Conservation (phyloP, 495 filamentous ascomycete genomes). For the Cenococcum geophilum region DNA sequence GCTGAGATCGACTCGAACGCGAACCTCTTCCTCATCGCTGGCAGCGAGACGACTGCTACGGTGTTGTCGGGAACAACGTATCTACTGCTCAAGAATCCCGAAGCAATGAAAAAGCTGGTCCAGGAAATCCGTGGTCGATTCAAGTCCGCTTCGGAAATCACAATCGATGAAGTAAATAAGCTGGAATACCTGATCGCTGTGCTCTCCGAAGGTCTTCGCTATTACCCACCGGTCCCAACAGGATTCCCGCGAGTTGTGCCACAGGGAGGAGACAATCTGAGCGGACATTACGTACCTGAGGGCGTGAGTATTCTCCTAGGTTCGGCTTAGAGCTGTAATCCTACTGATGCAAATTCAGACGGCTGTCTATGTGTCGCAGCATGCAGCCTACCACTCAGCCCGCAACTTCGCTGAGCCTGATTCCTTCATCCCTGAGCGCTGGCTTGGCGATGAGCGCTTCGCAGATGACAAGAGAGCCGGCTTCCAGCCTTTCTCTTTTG, state of each 20-base stretch:
- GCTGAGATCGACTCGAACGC: slow-evolving; percentile 42
- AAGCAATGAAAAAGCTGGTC: slow-evolving; percentile 36
- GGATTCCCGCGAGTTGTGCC: slow-evolving; percentile 30
- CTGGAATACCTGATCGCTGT: slow-evolving; percentile 32
- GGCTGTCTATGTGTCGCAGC: slow-evolving; percentile 41
- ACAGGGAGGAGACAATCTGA: slow-evolving; percentile 28
- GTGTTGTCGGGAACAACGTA: slow-evolving; percentile 46
- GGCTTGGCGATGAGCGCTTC: slow-evolving; percentile 34
- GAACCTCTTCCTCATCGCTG: slow-evolving; percentile 44
- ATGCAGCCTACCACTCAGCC: slow-evolving; percentile 38
- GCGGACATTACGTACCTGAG: slow-evolving; percentile 31
- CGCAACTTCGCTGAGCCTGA: slow-evolving; percentile 41
- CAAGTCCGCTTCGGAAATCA: slow-evolving; percentile 40
- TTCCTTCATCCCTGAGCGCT: slow-evolving; percentile 46
- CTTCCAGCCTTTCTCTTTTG: slow-evolving; percentile 31
- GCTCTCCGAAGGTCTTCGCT: slow-evolving; percentile 31
- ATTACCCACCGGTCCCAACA: slow-evolving; percentile 30
- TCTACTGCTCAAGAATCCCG: slow-evolving; percentile 44
- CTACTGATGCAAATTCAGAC: slow-evolving; percentile 26
- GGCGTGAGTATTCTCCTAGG: slow-evolving; percentile 28
- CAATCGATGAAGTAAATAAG: slow-evolving; percentile 37
- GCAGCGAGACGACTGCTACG: slow-evolving; percentile 55
- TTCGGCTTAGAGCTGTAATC: not conserved
- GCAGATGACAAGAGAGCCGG: slow-evolving; percentile 25
- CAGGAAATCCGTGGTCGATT: slow-evolving; percentile 47